phyloP scores from a whole-genome alignment of 169 alveolate species.

The Eimeria zaria region DNA sequence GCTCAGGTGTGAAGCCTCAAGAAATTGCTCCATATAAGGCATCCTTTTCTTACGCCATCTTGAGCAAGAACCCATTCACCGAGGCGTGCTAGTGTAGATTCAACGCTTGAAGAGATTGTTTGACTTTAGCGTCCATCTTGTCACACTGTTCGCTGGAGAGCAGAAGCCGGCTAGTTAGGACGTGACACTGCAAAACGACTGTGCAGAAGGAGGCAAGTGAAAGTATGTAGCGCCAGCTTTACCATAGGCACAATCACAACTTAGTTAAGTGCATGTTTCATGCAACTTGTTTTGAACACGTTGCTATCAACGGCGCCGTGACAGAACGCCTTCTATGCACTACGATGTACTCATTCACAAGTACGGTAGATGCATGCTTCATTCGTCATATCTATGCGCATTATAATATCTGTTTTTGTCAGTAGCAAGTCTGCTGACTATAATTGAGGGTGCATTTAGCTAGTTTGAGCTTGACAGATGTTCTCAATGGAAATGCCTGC shows the following conservation, averaged over 20 bases:
- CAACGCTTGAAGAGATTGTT: too few species aligned
- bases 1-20: not conserved
- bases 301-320: not conserved
- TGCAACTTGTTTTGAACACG: not conserved
- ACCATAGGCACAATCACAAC: not conserved
- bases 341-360: too few species aligned
- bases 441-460: too few species aligned
- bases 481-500: too few species aligned
- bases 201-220: not conserved
- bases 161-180: not conserved
- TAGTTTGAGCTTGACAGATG: too few species aligned
- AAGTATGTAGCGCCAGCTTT: not conserved
- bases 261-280: not conserved
- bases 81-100: not conserved
- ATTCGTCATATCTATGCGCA: not conserved
- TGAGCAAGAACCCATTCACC: not conserved
- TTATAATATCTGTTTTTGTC: not conserved
- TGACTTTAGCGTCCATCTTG: not conserved
- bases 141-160: not conserved
- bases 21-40: not conserved
- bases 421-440: too few species aligned
- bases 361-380: not conserved
- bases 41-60: not conserved
- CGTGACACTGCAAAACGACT: not conserved
- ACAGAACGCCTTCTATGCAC: not conserved